Evolutionary conservation across 2,329 filamentous ascomycete species (phyloP).

Genomic region (Conoideocrella luteorostrata): DNA sequence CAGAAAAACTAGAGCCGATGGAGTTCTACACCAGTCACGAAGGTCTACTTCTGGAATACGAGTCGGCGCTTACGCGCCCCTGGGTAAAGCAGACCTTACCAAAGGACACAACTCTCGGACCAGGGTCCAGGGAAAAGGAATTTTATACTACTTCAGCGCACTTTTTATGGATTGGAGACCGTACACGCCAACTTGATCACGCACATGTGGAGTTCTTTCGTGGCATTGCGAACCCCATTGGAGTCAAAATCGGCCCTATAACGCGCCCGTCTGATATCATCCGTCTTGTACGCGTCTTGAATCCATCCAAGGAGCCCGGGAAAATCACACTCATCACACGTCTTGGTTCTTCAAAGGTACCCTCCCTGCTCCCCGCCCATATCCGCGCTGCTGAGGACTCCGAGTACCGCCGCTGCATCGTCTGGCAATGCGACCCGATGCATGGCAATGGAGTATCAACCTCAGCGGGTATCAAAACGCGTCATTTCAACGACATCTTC

Average conservation of each 20-base stretch:
- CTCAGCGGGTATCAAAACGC: conserved; percentile 77
- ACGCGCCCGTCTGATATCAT: conserved; percentile 74
- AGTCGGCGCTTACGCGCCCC: conserved; percentile 32
- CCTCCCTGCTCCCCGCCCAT: conserved; percentile 69
- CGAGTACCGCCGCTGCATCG: conserved; percentile 59
- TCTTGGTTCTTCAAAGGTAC: conserved; percentile 77
- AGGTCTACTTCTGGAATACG: conserved; percentile 88
- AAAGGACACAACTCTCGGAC: too few species aligned
- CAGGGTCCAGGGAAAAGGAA: too few species aligned
- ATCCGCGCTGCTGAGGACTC: conserved; percentile 83
- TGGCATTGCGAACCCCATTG: conserved; percentile 90
- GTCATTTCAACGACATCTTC: conserved; percentile 85
- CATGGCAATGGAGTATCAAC: conserved; percentile 75
- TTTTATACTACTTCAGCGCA: conserved; percentile 95
- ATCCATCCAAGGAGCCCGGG: conserved; percentile 73
- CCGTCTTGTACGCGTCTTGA: conserved; percentile 73
- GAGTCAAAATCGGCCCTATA: conserved; percentile 89
- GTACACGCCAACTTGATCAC: conserved; percentile 86
- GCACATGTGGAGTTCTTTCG: conserved; percentile 97
- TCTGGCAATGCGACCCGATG: conserved; percentile 99
- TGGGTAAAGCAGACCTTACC: too few species aligned
- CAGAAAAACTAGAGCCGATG: conserved; percentile 78
- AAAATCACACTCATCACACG: conserved; percentile 96
- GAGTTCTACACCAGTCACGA: conserved; percentile 96
- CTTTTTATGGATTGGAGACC: conserved; percentile 97